Evolutionary conservation across 345 rosid genomes (phyloP), one percentile per base, ranked within the genome.

Genomic region (Citrus australasica): DNA sequence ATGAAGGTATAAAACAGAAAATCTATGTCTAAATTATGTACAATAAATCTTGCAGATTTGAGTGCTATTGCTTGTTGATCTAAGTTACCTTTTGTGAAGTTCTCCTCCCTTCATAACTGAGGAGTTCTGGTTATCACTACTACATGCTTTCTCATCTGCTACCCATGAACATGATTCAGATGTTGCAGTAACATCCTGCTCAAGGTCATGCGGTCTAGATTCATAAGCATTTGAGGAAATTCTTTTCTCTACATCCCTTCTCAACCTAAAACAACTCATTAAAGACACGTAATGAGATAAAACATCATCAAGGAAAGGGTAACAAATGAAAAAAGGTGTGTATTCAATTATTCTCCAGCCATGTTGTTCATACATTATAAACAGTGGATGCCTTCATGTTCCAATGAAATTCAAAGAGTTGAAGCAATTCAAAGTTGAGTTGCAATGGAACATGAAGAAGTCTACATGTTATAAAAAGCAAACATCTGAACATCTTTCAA

Each of bases 161-260:
- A 73, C 78, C 87, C 89, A 87, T 53, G 98, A 92, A 70, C 87
- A 88, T 74, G 93, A 96, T 85, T 92, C 98, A 24, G 99, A 91
- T 72, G 91, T 86, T 82, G 85, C 88, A 63, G 85, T 80, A 75
- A 84, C 69, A 78, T 87, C 87, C 76, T 82, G 91, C 80, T 84
- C 91, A 76, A 69, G 46, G 46, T 77, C 81, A 59, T 30, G 81
- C 75, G 83, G 80, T 79, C 86, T 81, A 72, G 79, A 79, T 81
- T 80, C 94, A 35, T 83, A 82, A 14, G 80, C 89, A 78, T 53
- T 76, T 48, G 86, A 84, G 73, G 79, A 82, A 38, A 74, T 68
- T 79, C 74, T 84, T 76, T 77, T 80, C 66, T 82, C 88, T 13
- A 67, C 79, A 78, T 82, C 85, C 81, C 79, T 85, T 79, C 89